A percentile compares a stretch with the other conserved stretches of the same genome.
These are phyloP conservation scores for Pistacia atlantica DNA, from an alignment of 345 rosid species.

Conservation along the genomic window DNA sequence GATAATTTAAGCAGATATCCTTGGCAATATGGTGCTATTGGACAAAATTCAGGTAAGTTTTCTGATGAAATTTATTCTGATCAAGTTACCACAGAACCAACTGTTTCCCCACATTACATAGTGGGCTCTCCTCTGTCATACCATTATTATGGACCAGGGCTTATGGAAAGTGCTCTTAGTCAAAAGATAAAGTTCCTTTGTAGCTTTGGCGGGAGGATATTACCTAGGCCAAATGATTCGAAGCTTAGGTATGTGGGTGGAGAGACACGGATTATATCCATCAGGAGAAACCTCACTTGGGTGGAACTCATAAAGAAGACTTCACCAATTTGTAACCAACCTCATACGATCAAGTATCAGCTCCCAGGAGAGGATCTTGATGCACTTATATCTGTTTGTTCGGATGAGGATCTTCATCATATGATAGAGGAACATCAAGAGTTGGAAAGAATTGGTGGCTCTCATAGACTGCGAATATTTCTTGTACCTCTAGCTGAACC, in stretches of 20 bases:
- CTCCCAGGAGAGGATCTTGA: conserved; percentile 97
- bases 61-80: conserved; percentile 26
- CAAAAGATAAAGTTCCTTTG: conserved; percentile 76
- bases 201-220: conserved; percentile 81
- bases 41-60: conserved; percentile 23
- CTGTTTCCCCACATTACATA: conserved; percentile 10
- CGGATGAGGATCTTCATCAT: conserved; percentile 79
- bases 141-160: conserved; percentile 31
- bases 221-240: conserved; percentile 81
- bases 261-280: conserved; percentile 78
- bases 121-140: conserved; percentile 44
- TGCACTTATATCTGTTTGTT: conserved; percentile 78
- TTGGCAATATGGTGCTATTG: conserved; percentile 29
- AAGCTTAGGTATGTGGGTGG: conserved; percentile 93
- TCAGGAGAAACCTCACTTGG: conserved; percentile 52
- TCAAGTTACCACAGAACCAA: conserved; percentile 17
- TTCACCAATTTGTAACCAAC: conserved; percentile 58
- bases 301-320: conserved; percentile 70
- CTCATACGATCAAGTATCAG: conserved; percentile 84
- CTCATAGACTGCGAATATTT: conserved; percentile 76
- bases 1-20: conserved; percentile 28
- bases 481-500: conserved; percentile 55
- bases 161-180: conserved; percentile 28
- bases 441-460: conserved; percentile 59
- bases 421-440: conserved; percentile 85